These are phyloP conservation scores for Beauveria sp. DNA, from an alignment of 2,329 filamentous ascomycete species.

Conservation along the genomic window DNA sequence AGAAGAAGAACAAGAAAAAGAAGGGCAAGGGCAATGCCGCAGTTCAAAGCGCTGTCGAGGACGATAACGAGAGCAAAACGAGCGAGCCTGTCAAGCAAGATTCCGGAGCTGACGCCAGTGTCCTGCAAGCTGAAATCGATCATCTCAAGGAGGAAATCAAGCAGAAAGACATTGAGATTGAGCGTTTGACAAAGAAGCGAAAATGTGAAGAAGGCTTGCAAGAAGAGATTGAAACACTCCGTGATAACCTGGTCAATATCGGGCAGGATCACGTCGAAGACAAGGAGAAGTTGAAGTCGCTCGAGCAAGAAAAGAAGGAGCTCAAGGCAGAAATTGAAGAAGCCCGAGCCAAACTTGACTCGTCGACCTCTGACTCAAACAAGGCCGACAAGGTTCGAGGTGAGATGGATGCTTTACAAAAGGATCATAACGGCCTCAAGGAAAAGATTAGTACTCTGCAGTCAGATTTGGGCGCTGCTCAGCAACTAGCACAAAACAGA, in stretches of 20 bases:
- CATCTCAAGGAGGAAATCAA: slow-evolving; percentile 45
- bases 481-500: slow-evolving; percentile 76
- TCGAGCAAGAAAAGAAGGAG: slow-evolving; percentile 60
- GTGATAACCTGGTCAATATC: slow-evolving; percentile 70
- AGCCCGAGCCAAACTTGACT: slow-evolving; percentile 62
- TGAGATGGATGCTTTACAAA: slow-evolving; percentile 50
- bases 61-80: slow-evolving; percentile 29
- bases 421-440: slow-evolving; percentile 61
- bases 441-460: slow-evolving; percentile 62
- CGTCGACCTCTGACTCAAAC: slow-evolving; percentile 26
- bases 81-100: slow-evolving; percentile 30
- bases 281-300: slow-evolving; percentile 66
- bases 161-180: slow-evolving; percentile 67
- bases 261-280: slow-evolving; percentile 79
- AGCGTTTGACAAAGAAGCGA: slow-evolving; percentile 60
- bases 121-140: slow-evolving; percentile 40
- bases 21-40: slow-evolving; percentile 67
- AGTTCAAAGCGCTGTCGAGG: slow-evolving; percentile 17
- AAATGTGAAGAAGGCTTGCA: slow-evolving; percentile 70
- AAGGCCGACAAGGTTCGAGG: slow-evolving; percentile 48
- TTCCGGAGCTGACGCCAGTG: slow-evolving; percentile 26
- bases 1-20: slow-evolving; percentile 67
- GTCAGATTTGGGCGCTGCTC: slow-evolving; percentile 76
- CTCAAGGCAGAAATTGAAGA: slow-evolving; percentile 56
- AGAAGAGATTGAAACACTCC: slow-evolving; percentile 79